Evolutionary conservation across 768 basidiomycete genomes (phyloP).

Genomic region (Phylloporus arenicola): DNA sequence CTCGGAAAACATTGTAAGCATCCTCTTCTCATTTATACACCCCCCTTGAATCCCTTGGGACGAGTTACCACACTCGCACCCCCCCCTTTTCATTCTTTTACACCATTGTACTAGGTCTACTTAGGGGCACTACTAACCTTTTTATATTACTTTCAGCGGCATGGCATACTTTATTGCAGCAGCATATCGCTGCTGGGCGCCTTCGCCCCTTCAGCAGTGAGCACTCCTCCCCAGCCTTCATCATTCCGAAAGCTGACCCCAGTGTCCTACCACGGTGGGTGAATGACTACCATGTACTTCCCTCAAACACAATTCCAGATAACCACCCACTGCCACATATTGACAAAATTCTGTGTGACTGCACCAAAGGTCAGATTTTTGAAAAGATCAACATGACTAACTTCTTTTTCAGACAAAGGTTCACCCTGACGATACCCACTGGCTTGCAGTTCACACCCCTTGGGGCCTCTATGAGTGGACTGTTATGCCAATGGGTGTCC

Average conservation of each 20-base stretch:
- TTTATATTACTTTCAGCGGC: too few relatives aligned
- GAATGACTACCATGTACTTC: background rate
- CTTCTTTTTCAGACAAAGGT: slow-evolving; percentile 34
- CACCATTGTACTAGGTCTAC: too few relatives aligned
- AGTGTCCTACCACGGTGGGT: background rate
- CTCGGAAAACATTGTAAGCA: too few relatives aligned
- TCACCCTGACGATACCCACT: slow-evolving; percentile 25
- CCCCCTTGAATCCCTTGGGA: too few relatives aligned
- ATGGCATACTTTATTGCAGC: background rate
- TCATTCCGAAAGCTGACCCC: background rate
- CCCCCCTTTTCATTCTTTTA: too few relatives aligned
- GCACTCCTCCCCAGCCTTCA: background rate
- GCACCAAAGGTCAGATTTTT: background rate
- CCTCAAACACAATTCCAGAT: background rate
- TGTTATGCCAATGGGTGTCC: background rate
- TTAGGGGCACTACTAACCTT: too few relatives aligned
- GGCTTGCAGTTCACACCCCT: slow-evolving; percentile 36
- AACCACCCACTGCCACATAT: background rate
- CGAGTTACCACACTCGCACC: too few relatives aligned
- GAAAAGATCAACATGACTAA: slow-evolving; percentile 32
- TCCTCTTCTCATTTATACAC: too few relatives aligned
- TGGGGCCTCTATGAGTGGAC: slow-evolving; percentile 37
- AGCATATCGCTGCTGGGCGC: background rate
- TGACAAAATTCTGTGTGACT: background rate
- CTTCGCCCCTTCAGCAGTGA: background rate